Evolutionary conservation across 352 stramenopile species (phyloP), one percentile per base, ranked within the genome.

Genomic region (Phytopythium aichiense): DNA sequence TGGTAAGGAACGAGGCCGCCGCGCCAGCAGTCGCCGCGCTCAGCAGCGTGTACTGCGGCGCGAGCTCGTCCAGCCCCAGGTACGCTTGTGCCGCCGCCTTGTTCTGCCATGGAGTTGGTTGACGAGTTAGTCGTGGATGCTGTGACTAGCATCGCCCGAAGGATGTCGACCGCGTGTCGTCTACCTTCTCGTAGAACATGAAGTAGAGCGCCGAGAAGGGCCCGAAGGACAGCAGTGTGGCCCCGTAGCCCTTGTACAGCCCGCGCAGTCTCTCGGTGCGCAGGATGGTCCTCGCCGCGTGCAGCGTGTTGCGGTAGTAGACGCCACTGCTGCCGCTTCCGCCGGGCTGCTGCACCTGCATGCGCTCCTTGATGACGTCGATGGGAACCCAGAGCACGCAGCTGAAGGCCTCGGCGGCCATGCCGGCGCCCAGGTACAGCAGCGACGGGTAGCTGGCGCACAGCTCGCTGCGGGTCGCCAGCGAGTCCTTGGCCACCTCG

Each of bases 351-450:
- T 98, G 95, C 30, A 99, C 92, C 85, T 99, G 97, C 80, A 99
- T 90, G 60, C 97, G 87, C 75, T 99, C 97, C 68, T 99, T 99
- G 37, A 99, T 88, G 38, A 99, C 97, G 68, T 99, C 97, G 33
- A 99, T 96, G n/a, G 97, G 97, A n/a, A 99, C 96, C 80, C 96
- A 99, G 22, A 99, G 75, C 35, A 99, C 84, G 67, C 97, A 99
- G 60, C 93, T 92, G 20, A 92, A 35, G 18, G 83, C 79, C 60
- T 94, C 85, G 3, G 85, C 85, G 8, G 87, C 42, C 74, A 94
- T 90, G 9, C 85, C 85, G 0, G 80, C 75, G 0, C 81, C 72
- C n/a, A 94, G 67, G 45, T 89, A 92, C 50, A 89, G 60, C 46
- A 94, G 60, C 60, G 85, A 88, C 48, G 80, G 77, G 33, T 65